phyloP scores from a whole-genome alignment of 371 early-diverging fungal species.

The Mucor circinelloides region DNA sequence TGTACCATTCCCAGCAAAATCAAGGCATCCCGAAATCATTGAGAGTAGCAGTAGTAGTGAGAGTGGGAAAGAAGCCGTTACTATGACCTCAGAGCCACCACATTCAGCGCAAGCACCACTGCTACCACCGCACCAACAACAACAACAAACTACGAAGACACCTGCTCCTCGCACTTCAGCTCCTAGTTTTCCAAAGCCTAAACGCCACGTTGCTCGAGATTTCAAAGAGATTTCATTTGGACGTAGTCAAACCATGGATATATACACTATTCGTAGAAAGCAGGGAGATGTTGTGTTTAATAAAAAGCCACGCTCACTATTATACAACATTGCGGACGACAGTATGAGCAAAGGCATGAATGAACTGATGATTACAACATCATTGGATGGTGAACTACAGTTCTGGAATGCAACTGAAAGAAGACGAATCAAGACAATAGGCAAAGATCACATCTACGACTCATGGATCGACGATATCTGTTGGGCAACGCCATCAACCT shows the following conservation, averaged over 20 bases:
- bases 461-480: constrained; percentile 42
- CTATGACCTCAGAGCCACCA: not conserved
- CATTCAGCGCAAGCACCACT: not conserved
- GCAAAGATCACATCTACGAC: constrained; percentile 22
- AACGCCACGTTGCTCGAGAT: not conserved
- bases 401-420: constrained; percentile 27
- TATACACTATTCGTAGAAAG: not conserved
- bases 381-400: constrained; percentile 38
- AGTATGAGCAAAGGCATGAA: constrained; percentile 7
- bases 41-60: not conserved
- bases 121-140: not conserved
- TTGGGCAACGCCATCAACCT: constrained; percentile 34
- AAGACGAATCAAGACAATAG: constrained; percentile 29
- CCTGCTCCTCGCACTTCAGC: not conserved
- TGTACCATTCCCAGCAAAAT: not conserved
- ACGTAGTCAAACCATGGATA: constrained; percentile 9
- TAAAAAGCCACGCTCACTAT: constrained; percentile 38
- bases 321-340: constrained; percentile 28
- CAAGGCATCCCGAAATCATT: not conserved
- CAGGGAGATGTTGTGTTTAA: not conserved
- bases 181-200: not conserved
- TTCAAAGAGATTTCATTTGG: constrained; percentile 10
- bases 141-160: not conserved
- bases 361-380: constrained; percentile 36
- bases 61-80: not conserved